A percentile compares a stretch with the other conserved stretches of the same genome.
Conservation (phyloP, 768 basidiomycete genomes). For the Rickenella mellea region DNA sequence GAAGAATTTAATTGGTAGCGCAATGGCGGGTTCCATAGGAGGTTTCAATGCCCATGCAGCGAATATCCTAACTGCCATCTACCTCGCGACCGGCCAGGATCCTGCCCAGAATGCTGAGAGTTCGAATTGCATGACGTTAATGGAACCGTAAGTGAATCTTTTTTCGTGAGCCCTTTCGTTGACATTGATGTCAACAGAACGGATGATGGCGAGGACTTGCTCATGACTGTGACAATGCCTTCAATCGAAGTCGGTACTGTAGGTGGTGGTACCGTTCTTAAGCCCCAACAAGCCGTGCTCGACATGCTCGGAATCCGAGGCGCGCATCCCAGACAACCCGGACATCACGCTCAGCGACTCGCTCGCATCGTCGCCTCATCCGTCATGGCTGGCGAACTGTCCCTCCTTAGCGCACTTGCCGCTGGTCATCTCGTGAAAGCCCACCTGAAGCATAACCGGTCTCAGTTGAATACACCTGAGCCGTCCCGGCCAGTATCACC, state of each 20-base stretch:
- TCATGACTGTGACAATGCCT: constrained; percentile 96
- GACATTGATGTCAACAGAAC: constrained; percentile 35
- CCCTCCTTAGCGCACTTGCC: constrained; percentile 84
- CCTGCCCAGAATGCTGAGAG: constrained; percentile 99
- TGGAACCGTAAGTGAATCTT: constrained; percentile 79
- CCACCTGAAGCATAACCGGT: constrained; percentile 88
- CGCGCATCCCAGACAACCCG: constrained; percentile 78
- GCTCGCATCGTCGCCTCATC: constrained; percentile 85
- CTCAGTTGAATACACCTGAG: constrained; percentile 69
- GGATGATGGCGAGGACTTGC: constrained; percentile 82
- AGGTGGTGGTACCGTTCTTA: constrained; percentile 90
- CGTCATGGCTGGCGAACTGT: constrained; percentile 97
- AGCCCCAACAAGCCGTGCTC: constrained; percentile 82
- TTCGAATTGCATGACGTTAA: constrained; percentile 95
- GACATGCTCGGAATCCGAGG: constrained; percentile 92
- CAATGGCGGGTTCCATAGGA: constrained; percentile 97
- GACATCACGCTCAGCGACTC: constrained; percentile 80
- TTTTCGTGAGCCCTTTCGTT: constrained; percentile 4
- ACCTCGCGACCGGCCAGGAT: constrained; percentile 95
- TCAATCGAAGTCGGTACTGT: constrained; percentile 98
- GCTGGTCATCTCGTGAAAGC: constrained; percentile 92
- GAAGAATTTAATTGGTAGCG: constrained; percentile 96
- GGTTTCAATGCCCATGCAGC: constrained; percentile 99
- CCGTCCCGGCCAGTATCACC: constrained; percentile 47
- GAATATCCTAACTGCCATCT: constrained; percentile 93